A percentile compares a stretch with the other conserved stretches of the same genome.
Evolutionary conservation across 2,329 filamentous ascomycete species (phyloP).

Genomic region (Colletotrichum kahawae): DNA sequence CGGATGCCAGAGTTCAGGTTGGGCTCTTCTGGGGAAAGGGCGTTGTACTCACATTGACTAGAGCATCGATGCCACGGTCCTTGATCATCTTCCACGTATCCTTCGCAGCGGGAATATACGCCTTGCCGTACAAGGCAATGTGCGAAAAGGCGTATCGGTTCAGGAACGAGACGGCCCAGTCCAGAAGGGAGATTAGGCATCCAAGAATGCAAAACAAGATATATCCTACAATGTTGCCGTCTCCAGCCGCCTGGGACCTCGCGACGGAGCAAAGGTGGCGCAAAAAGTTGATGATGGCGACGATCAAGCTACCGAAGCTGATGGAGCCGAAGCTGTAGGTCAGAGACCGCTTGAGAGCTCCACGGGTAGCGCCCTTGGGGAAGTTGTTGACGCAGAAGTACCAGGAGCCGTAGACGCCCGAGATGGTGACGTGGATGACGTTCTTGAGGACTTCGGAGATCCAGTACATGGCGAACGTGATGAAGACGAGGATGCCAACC

Average conservation of each 20-base stretch:
- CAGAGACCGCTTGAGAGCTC: constrained; percentile 79
- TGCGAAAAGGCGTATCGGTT: constrained; percentile 94
- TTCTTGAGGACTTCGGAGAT: constrained; percentile 94
- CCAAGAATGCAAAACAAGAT: constrained; percentile 77
- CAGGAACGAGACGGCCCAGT: constrained; percentile 88
- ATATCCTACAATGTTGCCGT: constrained; percentile 69
- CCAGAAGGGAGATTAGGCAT: constrained; percentile 77
- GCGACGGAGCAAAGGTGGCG: constrained; percentile 84
- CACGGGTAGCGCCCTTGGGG: constrained; percentile 79
- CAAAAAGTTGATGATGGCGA: constrained; percentile 86
- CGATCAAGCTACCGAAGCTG: constrained; percentile 81
- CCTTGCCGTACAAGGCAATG: constrained; percentile 90
- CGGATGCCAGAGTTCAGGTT: too few relatives aligned
- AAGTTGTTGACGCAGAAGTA: constrained; percentile 79
- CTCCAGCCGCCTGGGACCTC: constrained; percentile 62
- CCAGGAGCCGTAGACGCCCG: constrained; percentile 91
- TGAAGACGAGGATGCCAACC: constrained; percentile 83
- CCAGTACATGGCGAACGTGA: constrained; percentile 94
- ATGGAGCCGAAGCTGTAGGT: constrained; percentile 96
- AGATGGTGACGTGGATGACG: constrained; percentile 85
- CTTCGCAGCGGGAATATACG: constrained; percentile 86
- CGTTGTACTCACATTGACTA: constrained; percentile 68
- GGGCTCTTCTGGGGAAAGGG: too few relatives aligned
- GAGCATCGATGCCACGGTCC: constrained; percentile 86
- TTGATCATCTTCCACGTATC: constrained; percentile 93